These are phyloP conservation scores for Craterostigma plantagineum DNA, from an alignment of 257 asterid species.

Conservation along the genomic window DNA sequence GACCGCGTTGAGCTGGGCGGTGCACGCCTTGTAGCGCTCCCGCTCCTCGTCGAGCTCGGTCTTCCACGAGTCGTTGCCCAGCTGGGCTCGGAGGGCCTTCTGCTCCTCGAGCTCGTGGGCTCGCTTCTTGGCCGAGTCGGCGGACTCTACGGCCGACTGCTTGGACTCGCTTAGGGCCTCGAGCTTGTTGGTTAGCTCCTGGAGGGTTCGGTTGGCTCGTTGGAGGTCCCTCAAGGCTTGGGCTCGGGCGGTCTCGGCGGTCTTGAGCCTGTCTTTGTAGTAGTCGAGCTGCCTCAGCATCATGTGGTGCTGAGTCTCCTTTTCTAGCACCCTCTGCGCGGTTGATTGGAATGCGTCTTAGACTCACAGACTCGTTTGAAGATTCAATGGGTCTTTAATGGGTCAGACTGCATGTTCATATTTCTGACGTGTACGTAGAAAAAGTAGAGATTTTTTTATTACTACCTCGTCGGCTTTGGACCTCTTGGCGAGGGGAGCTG, in stretches of 20 bases:
- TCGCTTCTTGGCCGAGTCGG: slow-evolving; percentile 35
- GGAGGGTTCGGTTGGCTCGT: slow-evolving; percentile 40
- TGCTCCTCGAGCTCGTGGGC: slow-evolving; percentile 42
- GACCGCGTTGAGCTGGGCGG: background rate
- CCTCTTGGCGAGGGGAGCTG: background rate
- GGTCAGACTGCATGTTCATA: too few species aligned
- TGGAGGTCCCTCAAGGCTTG: slow-evolving; percentile 49
- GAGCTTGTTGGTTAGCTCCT: slow-evolving; percentile 62
- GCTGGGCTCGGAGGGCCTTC: slow-evolving; percentile 22
- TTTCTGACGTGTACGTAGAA: background rate
- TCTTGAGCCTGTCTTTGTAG: slow-evolving; percentile 42
- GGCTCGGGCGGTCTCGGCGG: slow-evolving; percentile 25
- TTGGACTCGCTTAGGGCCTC: slow-evolving; percentile 64
- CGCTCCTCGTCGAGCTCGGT: background rate
- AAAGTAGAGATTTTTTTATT: background rate
- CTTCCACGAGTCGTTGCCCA: slow-evolving; percentile 5
- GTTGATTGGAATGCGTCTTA: too few species aligned
- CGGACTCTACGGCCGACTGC: slow-evolving; percentile 46
- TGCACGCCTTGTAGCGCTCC: background rate
- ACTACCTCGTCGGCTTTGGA: slow-evolving; percentile 1
- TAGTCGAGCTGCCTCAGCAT: slow-evolving; percentile 41
- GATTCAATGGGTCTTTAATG: too few species aligned
- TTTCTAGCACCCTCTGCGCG: slow-evolving; percentile 65
- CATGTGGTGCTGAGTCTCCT: slow-evolving; percentile 74
- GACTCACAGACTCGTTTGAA: too few species aligned